Evolutionary conservation across 2,329 filamentous ascomycete species (phyloP), one percentile per base, ranked within the genome.

Genomic region (Hymenoscyphus scutula): DNA sequence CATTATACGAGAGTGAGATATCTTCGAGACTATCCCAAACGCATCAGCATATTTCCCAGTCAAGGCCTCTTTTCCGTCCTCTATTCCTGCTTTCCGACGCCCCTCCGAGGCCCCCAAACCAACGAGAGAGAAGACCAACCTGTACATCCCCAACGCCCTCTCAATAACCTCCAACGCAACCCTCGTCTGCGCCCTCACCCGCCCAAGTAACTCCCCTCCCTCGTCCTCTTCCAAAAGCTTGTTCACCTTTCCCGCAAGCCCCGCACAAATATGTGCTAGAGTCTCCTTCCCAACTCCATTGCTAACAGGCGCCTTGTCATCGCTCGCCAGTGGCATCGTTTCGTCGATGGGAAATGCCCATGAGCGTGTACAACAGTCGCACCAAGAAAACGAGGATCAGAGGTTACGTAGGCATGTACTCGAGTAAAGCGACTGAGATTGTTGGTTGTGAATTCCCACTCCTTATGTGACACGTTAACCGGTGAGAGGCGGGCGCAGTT

Each of bases 1-100:
- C 95, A 72, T 99, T 99, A 78, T 97, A 99, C 62, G 94, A 96
- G 67, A 98, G 82, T 5, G 93, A 92, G 64, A 98, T 83, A 74
- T 96, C 84, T 63, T 89, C 82, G 65, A 89, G 84, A 63, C 91
- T 95, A 71, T 64, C 53, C 53, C 32, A 10, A 13, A 1, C 48
- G 57, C 19, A 62, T 45, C 59, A 62, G 38, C 19, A 29, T 53
- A 32, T n/a, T 29, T 25, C 37, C 30, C 5, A 13, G 25, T 17
- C 11, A 15, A 27, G n/a, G 15, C 32, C 25, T 8, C 29, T 29
- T 30, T 25, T 30, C 29, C 15, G 34, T 23, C 23, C 29, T 30
- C 11, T 17, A 37, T 17, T 37, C 34, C 34, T 53, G 11, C 8
- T 23, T 5, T 5, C 34, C 2, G 34, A 4, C 13, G 4, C 34